Conservation (phyloP, 164 flowering plant species). For the Magnolia changhungtana region DNA sequence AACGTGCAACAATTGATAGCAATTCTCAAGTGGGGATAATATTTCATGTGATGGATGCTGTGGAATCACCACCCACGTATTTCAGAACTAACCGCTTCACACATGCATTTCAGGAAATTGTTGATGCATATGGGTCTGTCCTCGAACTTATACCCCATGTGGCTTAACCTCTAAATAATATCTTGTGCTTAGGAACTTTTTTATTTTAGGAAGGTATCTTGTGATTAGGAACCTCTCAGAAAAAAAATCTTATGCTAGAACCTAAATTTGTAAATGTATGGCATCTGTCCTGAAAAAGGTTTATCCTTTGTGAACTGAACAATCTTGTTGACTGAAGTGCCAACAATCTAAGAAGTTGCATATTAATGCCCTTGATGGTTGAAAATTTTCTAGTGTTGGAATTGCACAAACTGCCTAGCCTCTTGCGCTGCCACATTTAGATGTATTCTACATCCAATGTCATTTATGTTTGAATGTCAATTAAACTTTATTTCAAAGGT, state of each 20-base stretch:
- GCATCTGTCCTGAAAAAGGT: not conserved
- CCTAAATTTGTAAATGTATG: not conserved
- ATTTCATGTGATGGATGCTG: slow-evolving; percentile 82
- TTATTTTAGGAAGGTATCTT: not conserved
- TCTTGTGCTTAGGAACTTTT: not conserved
- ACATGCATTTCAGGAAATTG: slow-evolving; percentile 86
- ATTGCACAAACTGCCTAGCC: not conserved
- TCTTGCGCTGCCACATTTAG: too few species aligned
- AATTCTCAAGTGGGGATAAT: slow-evolving; percentile 91
- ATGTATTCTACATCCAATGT: too few species aligned
- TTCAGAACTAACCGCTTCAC: slow-evolving; percentile 81
- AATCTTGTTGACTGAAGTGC: not conserved
- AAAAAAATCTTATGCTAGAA: not conserved
- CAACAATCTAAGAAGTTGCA: not conserved
- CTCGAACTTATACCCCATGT: slow-evolving; percentile 1
- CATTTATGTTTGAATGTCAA: too few species aligned
- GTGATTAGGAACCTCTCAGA: not conserved
- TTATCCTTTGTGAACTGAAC: not conserved
- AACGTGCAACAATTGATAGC: slow-evolving; percentile 93
- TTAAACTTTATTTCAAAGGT: too few species aligned
- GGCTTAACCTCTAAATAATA: not conserved
- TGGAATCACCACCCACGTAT: slow-evolving; percentile 95
- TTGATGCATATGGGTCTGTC: slow-evolving; percentile 96
- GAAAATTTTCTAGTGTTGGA: not conserved
- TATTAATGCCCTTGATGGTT: not conserved